phyloP scores from a whole-genome alignment of 257 asterid species.

The Solanum virginianum region DNA sequence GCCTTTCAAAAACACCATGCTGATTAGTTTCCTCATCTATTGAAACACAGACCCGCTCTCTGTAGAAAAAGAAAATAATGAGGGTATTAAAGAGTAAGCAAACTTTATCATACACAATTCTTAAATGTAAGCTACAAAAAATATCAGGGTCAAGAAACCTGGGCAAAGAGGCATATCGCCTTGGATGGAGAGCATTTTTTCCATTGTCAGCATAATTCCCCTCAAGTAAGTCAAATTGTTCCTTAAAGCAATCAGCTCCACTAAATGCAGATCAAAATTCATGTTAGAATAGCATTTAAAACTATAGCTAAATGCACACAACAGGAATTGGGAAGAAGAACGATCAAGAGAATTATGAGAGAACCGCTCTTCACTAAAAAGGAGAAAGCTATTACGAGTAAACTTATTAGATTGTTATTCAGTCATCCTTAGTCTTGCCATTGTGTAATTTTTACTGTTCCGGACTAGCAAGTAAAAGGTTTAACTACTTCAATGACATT shows the following conservation, averaged over 20 bases:
- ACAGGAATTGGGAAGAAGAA: neutral
- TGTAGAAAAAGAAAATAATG: neutral
- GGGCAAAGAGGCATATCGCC: conserved; percentile 85
- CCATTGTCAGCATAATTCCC: conserved; percentile 43
- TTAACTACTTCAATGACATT: neutral
- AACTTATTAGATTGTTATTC: too few relatives aligned
- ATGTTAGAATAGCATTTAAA: neutral
- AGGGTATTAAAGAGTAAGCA: neutral
- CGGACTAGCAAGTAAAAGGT: neutral
- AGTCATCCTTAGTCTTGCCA: neutral
- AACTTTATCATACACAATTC: neutral
- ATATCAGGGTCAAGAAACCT: conserved; percentile 26
- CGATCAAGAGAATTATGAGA: too few relatives aligned
- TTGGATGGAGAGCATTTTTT: conserved; percentile 32
- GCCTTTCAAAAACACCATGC: conserved; percentile 23
- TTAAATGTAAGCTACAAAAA: neutral
- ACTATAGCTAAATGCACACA: neutral
- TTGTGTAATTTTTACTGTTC: neutral
- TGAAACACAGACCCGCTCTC: conserved; percentile 75
- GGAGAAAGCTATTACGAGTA: too few relatives aligned
- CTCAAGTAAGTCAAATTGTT: conserved; percentile 71
- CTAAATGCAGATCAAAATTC: conserved; percentile 9
- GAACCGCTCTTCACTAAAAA: too few relatives aligned
- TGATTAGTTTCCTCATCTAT: conserved; percentile 52
- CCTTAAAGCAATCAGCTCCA: conserved; percentile 82